Conservation (phyloP, 176 grass and related monocot species). For the Thalia dealbata region DNA sequence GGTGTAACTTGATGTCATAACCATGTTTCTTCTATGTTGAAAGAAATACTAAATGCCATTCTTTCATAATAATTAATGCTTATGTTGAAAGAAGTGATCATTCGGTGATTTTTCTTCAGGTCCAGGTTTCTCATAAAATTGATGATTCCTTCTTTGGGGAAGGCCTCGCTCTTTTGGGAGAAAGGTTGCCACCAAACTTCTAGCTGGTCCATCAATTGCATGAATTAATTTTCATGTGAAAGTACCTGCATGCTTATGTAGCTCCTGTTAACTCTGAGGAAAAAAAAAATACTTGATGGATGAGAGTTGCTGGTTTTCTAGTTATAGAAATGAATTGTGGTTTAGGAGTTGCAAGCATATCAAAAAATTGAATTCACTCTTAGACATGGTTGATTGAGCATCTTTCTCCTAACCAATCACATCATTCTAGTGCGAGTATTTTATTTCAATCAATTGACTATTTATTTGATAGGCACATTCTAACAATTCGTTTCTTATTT, state of each 20-base stretch:
- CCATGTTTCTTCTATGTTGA: not conserved
- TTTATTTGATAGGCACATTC: not conserved
- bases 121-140: conserved; percentile 46
- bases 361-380: not conserved
- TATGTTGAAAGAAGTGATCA: not conserved
- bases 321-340: too few relatives aligned
- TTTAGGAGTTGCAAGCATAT: not conserved
- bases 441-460: not conserved
- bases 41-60: not conserved
- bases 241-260: not conserved
- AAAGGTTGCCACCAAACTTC: conserved; percentile 42
- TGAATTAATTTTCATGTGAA: not conserved
- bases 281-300: not conserved
- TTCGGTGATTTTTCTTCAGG: conserved; percentile 22
- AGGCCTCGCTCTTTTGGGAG: conserved; percentile 64
- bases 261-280: not conserved
- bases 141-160: conserved; percentile 69
- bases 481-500: not conserved
- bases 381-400: not conserved
- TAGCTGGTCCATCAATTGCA: too few relatives aligned
- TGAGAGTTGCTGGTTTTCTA: too few relatives aligned
- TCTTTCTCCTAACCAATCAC: not conserved
- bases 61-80: too few relatives aligned
- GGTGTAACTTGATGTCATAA: not conserved
- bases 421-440: not conserved